Conservation (phyloP, 1,284 basidiomycete genomes). For the Macrocystidia cucumis region DNA sequence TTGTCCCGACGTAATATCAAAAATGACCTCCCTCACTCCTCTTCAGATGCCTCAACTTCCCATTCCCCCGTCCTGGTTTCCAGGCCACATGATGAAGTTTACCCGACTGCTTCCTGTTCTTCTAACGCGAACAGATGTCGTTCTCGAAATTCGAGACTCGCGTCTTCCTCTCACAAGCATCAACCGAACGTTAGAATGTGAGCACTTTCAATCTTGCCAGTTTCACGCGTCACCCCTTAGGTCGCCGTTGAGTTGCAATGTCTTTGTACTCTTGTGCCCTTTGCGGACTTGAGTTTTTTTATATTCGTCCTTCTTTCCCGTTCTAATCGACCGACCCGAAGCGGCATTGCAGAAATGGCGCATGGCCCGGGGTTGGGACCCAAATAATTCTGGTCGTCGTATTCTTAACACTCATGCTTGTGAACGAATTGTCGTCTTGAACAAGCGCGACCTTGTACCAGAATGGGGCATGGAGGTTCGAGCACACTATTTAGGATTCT, state of each 20-base stretch:
- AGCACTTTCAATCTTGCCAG: conserved; percentile 17
- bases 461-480: conserved; percentile 77
- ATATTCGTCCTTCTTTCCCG: conserved; percentile 14
- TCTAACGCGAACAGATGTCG: conserved; percentile 79
- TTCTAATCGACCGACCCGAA: conserved; percentile 22
- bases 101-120: conserved; percentile 70
- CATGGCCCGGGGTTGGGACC: conserved; percentile 48
- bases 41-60: conserved; percentile 54
- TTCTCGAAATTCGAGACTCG: conserved; percentile 92
- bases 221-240: conserved; percentile 12
- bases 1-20: too few relatives aligned
- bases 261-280: neutral
- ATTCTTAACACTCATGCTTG: conserved; percentile 38
- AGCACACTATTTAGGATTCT: too few relatives aligned
- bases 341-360: conserved; percentile 59
- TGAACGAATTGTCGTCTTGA: conserved; percentile 87
- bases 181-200: conserved; percentile 84
- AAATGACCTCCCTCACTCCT: too few relatives aligned
- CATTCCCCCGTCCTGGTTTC: conserved; percentile 89
- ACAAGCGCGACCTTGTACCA: conserved; percentile 90
- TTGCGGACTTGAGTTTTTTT: too few relatives aligned
- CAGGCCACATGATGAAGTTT: conserved; percentile 94
- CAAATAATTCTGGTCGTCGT: conserved; percentile 28
- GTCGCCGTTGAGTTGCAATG: too few relatives aligned
- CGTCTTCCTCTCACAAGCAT: conserved; percentile 91